Conservation (phyloP, 768 basidiomycete genomes). For the Podaxis sp. region DNA sequence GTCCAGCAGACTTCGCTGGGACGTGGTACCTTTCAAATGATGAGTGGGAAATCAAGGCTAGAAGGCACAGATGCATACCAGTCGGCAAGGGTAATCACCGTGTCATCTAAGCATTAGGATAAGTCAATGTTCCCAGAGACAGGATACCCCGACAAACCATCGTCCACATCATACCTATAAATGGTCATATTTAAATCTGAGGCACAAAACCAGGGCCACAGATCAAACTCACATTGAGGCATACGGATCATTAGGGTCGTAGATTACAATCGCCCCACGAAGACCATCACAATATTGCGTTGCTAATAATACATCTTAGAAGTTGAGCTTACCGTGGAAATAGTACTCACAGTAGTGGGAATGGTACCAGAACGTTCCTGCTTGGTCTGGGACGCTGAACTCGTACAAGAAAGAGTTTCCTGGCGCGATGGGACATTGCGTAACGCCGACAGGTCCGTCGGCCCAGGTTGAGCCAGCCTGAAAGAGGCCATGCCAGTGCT, state of each 20-base stretch:
- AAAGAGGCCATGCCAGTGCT: constrained; percentile 46
- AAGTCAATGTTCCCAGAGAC: background rate
- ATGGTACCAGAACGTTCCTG: constrained; percentile 43
- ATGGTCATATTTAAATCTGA: background rate
- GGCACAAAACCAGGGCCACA: background rate
- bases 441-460: constrained; percentile 36
- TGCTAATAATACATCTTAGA: constrained; percentile 19
- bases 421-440: constrained; percentile 38
- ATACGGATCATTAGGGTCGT: constrained; percentile 36
- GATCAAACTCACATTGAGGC: constrained; percentile 1
- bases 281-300: constrained; percentile 57
- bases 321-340: constrained; percentile 16
- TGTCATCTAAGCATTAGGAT: constrained; percentile 24
- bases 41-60: background rate
- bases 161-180: constrained; percentile 32
- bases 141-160: constrained; percentile 27
- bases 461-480: constrained; percentile 32
- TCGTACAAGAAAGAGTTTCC: constrained; percentile 36
- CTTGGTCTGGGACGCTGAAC: constrained; percentile 29
- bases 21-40: constrained; percentile 24
- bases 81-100: constrained; percentile 44
- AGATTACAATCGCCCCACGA: constrained; percentile 43
- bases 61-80: constrained; percentile 26
- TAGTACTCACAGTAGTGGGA: constrained; percentile 26
- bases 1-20: constrained; percentile 22